phyloP scores from a whole-genome alignment of 2,329 filamentous ascomycete species.

The Fusarium begoniae region DNA sequence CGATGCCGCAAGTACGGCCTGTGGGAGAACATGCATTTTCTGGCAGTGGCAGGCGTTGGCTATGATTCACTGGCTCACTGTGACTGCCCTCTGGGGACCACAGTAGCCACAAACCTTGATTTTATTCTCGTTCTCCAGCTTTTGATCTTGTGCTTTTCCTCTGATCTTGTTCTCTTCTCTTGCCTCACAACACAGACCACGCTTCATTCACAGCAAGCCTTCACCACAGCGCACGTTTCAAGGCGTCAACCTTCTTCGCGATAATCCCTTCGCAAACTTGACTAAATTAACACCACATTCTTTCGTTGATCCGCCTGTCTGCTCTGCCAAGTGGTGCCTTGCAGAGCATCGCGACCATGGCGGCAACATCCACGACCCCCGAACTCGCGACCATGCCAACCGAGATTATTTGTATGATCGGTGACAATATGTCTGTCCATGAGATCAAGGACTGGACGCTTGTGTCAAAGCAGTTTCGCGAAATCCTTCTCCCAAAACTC shows the following conservation, averaged over 20 bases:
- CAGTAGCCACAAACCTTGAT: not conserved
- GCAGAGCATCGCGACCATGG: not conserved
- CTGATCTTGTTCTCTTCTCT: not conserved
- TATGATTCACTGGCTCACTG: not conserved
- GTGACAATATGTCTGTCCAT: not conserved
- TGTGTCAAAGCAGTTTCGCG: not conserved
- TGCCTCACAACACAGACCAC: fast-evolving
- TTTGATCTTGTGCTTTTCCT: fast-evolving
- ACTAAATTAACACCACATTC: too few species aligned
- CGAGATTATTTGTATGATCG: not conserved
- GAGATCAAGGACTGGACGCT: not conserved
- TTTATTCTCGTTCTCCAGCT: fast-evolving
- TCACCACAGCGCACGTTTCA: fast-evolving
- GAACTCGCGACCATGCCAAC: not conserved
- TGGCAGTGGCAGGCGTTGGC: not conserved
- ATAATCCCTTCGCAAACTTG: fast-evolving
- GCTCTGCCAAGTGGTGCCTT: not conserved
- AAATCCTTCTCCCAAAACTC: not conserved
- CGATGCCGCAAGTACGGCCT: too few species aligned
- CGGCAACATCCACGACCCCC: not conserved
- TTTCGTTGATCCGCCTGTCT: not conserved
- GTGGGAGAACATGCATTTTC: too few species aligned
- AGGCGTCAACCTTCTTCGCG: not conserved
- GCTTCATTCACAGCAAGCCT: not conserved
- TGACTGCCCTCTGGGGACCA: not conserved